These are phyloP conservation scores for Ajuga reptans DNA, from an alignment of 305 asterid genomes.

Conservation along the genomic window DNA sequence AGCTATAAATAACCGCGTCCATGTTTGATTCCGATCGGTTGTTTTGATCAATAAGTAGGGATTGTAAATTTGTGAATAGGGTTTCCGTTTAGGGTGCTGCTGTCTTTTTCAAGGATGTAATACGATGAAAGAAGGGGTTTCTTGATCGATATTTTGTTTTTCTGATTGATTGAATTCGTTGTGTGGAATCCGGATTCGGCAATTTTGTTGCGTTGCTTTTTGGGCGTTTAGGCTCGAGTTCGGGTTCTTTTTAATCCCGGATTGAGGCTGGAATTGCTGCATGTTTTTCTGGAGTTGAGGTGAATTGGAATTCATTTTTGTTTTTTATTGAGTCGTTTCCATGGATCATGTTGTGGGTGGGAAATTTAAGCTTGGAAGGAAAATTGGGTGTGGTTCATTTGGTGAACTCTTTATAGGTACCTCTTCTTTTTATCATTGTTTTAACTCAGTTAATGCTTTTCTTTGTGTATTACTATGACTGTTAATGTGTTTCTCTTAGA, in stretches of 20 bases:
- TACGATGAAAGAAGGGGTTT: conserved; percentile 16
- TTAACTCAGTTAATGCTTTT: conserved; percentile 3
- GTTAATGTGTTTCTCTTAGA: conserved; percentile 5
- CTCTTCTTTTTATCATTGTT: background rate
- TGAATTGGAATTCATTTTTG: conserved; percentile 20
- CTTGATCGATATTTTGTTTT: conserved; percentile 1
- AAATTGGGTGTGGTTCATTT: conserved; percentile 92
- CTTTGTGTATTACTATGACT: background rate
- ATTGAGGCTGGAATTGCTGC: conserved; percentile 17
- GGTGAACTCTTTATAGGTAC: conserved; percentile 91
- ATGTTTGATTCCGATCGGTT: conserved; percentile 25
- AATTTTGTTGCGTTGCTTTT: conserved; percentile 13
- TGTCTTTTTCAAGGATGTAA: conserved; percentile 39
- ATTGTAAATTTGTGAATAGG: conserved; percentile 28
- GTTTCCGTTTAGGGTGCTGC: conserved; percentile 36
- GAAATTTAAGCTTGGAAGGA: conserved; percentile 93
- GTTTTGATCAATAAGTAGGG: conserved; percentile 30
- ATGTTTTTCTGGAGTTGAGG: conserved; percentile 16
- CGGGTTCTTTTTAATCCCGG: conserved; percentile 11
- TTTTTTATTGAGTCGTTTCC: conserved; percentile 22
- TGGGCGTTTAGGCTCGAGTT: conserved; percentile 18
- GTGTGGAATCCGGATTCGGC: conserved; percentile 19
- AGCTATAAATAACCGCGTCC: background rate
- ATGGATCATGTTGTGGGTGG: conserved; percentile 93
- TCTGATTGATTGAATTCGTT: conserved; percentile 29